Evolutionary conservation across 768 basidiomycete genomes (phyloP).

Genomic region (Xanthoconium purpureum): DNA sequence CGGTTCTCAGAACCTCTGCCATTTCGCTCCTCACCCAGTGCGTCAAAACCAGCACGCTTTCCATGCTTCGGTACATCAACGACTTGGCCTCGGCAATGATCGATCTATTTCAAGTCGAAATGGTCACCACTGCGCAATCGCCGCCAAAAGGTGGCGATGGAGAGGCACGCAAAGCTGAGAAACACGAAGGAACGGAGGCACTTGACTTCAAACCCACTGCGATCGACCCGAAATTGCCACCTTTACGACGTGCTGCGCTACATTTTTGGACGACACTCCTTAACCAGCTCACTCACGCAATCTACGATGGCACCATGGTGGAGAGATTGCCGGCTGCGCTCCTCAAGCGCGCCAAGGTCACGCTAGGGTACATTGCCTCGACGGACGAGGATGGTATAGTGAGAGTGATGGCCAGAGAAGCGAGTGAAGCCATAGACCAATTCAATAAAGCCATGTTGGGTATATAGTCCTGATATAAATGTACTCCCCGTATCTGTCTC

Average conservation of each 20-base stretch:
- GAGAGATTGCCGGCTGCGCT: constrained; percentile 28
- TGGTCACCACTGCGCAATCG: constrained; percentile 27
- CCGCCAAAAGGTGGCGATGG: constrained; percentile 17
- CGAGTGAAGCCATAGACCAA: constrained; percentile 50
- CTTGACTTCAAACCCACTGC: constrained; percentile 60
- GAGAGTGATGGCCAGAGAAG: constrained; percentile 74
- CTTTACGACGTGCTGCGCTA: constrained; percentile 82
- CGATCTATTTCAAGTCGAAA: constrained; percentile 73
- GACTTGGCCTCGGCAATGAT: constrained; percentile 68
- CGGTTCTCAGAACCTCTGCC: constrained; percentile 66
- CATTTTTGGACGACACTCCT: constrained; percentile 73
- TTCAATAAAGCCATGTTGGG: constrained; percentile 46
- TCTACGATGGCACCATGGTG: constrained; percentile 40
- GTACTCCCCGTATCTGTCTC: constrained; percentile 92
- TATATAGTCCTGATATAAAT: constrained; percentile 3
- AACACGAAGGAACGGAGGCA: constrained; percentile 6
- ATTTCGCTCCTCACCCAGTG: constrained; percentile 73
- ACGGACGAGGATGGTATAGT: constrained; percentile 74
- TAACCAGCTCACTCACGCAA: constrained; percentile 51
- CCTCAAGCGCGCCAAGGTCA: constrained; percentile 51
- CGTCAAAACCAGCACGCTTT: constrained; percentile 58
- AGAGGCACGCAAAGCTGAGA: constrained; percentile 1
- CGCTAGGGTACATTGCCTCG: constrained; percentile 63
- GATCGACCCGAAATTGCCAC: constrained; percentile 62
- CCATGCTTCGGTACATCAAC: constrained; percentile 58